Evolutionary conservation across 768 basidiomycete species (phyloP).

Genomic region (Royoungia palumana): DNA sequence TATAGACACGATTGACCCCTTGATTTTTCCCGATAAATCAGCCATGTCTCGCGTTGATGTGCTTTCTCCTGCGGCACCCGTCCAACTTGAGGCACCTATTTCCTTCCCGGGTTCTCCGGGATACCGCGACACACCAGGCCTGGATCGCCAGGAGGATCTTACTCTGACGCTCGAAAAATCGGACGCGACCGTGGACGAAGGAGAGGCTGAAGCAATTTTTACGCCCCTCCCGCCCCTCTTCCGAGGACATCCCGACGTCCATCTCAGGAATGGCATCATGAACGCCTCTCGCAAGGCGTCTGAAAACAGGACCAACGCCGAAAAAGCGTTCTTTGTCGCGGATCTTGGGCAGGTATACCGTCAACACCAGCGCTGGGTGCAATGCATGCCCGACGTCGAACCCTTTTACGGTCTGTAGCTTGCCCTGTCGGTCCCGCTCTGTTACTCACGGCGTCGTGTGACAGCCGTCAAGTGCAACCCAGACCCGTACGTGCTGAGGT

Average conservation of each 20-base stretch:
- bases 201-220: conserved; percentile 47
- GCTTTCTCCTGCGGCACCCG: conserved; percentile 32
- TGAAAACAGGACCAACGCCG: conserved; percentile 65
- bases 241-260: conserved; percentile 67
- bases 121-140: conserved; percentile 22
- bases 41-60: conserved; percentile 60
- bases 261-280: conserved; percentile 76
- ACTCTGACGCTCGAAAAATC: conserved; percentile 42
- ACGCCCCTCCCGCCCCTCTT: conserved; percentile 63
- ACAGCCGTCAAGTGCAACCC: conserved; percentile 98
- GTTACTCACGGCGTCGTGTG: conserved; percentile 24
- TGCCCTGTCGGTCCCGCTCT: conserved; percentile 16
- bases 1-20: conserved; percentile 23
- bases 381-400: conserved; percentile 76
- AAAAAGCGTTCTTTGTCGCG: conserved; percentile 94
- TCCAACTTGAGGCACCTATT: conserved; percentile 30
- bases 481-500: conserved; percentile 88
- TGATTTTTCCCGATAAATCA: conserved; percentile 24
- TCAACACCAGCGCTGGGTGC: conserved; percentile 81
- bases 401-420: conserved; percentile 82
- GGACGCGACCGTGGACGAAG: conserved; percentile 37
- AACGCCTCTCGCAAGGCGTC: conserved; percentile 50
- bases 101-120: conserved; percentile 27
- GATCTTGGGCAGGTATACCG: conserved; percentile 86
- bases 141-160: conserved; percentile 8